These are phyloP conservation scores for Thecaphora thlaspeos DNA, from an alignment of 1,284 basidiomycete species.

Conservation along the genomic window DNA sequence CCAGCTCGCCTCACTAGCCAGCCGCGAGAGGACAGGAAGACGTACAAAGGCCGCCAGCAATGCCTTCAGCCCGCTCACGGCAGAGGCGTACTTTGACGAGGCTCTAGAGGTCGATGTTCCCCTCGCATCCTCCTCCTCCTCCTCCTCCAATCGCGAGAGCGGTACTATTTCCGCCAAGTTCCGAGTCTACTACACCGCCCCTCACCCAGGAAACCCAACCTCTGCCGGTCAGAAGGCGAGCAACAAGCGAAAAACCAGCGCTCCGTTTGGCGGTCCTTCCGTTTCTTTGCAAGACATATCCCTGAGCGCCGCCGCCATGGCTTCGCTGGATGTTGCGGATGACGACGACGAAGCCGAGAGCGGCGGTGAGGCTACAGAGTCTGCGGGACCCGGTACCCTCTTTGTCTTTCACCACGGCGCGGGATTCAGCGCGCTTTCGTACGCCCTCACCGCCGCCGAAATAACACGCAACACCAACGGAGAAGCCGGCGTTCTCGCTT, in stretches of 20 bases:
- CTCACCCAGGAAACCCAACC: conserved; percentile 9
- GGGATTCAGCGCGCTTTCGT: conserved; percentile 83
- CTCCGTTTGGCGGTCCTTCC: too few relatives aligned
- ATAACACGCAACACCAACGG: conserved; percentile 67
- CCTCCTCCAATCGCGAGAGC: background rate
- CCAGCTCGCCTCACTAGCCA: too few relatives aligned
- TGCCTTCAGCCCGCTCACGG: conserved; percentile 34
- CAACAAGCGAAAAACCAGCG: conserved; percentile 1
- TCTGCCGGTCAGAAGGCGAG: background rate
- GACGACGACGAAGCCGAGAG: conserved; percentile 57
- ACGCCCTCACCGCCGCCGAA: conserved; percentile 81
- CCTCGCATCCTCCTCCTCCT: conserved; percentile 2
- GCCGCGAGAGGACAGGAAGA: background rate
- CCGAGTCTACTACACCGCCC: conserved; percentile 59
- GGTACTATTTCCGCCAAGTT: conserved; percentile 33
- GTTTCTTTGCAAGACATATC: background rate
- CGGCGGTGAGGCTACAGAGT: conserved; percentile 53
- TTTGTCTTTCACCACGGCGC: conserved; percentile 93
- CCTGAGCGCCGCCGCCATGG: background rate
- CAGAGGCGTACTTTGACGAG: conserved; percentile 48
- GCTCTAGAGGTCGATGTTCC: conserved; percentile 52
- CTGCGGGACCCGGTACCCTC: conserved; percentile 64
- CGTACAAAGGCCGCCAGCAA: background rate
- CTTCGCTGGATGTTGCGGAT: conserved; percentile 10
- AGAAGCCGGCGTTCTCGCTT: conserved; percentile 77